A percentile compares a stretch with the other conserved stretches of the same genome.
phyloP scores from a whole-genome alignment of 345 rosid genomes.

The Corchorus capsularis region DNA sequence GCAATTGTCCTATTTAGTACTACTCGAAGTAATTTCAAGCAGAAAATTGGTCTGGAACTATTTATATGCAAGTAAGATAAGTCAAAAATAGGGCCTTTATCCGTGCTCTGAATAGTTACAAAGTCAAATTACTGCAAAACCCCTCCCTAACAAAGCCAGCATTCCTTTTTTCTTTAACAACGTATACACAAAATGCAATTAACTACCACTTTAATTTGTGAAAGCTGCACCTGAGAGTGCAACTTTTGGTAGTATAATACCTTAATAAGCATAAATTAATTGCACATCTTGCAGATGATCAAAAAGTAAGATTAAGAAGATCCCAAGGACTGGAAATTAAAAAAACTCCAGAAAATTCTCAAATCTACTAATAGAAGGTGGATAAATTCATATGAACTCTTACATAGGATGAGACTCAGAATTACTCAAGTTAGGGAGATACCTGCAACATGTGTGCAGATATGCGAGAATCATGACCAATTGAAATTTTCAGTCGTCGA shows the following conservation, averaged over 20 bases:
- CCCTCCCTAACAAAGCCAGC: neutral
- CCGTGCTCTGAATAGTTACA: neutral
- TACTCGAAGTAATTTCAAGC: neutral
- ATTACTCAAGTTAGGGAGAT: conserved; percentile 14
- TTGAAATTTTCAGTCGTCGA: conserved; percentile 55
- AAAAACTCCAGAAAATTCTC: neutral
- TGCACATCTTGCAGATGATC: neutral
- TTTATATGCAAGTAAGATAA: neutral
- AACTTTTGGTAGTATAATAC: neutral
- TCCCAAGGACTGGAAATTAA: neutral
- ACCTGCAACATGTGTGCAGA: conserved; percentile 82
- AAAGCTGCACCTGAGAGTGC: neutral
- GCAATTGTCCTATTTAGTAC: conserved; percentile 23
- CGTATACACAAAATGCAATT: neutral
- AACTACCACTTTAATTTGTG: neutral
- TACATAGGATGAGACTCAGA: neutral
- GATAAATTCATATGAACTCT: neutral
- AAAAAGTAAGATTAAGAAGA: no score
- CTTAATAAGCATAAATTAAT: neutral
- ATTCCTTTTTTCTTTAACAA: neutral
- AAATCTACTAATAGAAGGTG: neutral
- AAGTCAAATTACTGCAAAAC: neutral
- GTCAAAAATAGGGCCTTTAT: neutral
- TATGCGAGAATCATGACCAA: conserved; percentile 97
- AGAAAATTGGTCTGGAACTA: neutral